Evolutionary conservation across 306 rosid genomes (phyloP), one percentile per base, ranked within the genome.

Genomic region (Glycine tomentella): DNA sequence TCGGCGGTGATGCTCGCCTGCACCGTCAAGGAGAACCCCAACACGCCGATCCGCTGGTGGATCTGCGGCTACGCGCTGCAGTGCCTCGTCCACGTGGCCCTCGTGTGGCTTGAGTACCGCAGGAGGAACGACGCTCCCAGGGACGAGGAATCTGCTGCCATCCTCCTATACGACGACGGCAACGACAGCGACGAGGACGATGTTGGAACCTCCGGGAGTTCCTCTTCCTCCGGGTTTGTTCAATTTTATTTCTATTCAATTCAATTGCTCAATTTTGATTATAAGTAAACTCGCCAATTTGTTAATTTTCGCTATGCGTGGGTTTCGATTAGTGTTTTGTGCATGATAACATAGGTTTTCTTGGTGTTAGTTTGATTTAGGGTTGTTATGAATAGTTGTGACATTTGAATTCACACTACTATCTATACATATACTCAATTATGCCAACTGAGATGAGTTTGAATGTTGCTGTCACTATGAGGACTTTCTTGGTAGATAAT

Each of bases 41-140:
- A 89, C 88, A 88, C 87, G 78, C 98, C 89, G 83, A 90, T 93
- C 87, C 90, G 95, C 49, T 5, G 87, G 8, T 93, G 98, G 98
- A 90, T 93, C 81, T 79, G 88, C 5, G 98, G 93, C 53, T 93
- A 93, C 56, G 90, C 88, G 34, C 69, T 80, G 61, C 98, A 90
- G 89, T 93, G 98, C 65, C 61, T 88, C 14, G 87, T 89, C 31
- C 98, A 93, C 70, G 92, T 85, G 52, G 93, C 79, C 81, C 87
- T 93, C 38, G 97, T 91, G 15, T 84, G 90, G 89, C 16, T 90
- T 2, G 98, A 93, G 86, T 93, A 81, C 44, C 67, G 90, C 58
- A 62, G 97, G 77, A 82, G 97, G 90, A 87, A 58, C 63, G 17
- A 74, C 58, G 31, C 76, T 66, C 50, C 33, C 8, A 8, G 72